phyloP scores from a whole-genome alignment of 1,139 yeast species.

The Suhomyces atakaporum region DNA sequence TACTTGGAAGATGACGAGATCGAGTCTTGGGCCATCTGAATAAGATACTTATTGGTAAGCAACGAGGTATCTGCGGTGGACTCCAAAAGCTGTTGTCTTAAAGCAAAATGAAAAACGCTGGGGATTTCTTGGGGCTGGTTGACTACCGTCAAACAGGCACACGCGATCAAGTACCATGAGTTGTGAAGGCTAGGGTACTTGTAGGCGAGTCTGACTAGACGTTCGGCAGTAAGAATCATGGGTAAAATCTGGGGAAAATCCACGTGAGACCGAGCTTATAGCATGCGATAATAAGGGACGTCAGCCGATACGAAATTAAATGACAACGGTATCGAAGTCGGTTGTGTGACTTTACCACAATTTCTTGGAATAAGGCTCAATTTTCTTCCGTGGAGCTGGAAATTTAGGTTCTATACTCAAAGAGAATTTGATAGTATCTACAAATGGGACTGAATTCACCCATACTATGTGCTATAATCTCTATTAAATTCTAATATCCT shows the following conservation, averaged over 20 bases:
- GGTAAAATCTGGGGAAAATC: constrained; percentile 8
- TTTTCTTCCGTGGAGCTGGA: too few relatives aligned
- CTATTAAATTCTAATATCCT: too few relatives aligned
- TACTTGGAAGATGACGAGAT: constrained; percentile 42
- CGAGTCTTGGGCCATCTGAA: constrained; percentile 42
- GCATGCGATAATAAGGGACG: too few relatives aligned
- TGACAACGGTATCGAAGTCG: too few relatives aligned
- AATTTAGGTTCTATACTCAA: too few relatives aligned
- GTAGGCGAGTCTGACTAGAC: constrained; percentile 61
- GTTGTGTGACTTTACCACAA: too few relatives aligned
- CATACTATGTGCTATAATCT: too few relatives aligned
- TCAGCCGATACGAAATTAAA: not conserved
- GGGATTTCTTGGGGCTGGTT: constrained; percentile 84
- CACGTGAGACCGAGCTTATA: too few relatives aligned
- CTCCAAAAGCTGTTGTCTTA: constrained; percentile 52
- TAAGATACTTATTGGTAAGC: constrained; percentile 33
- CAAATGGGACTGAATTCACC: too few relatives aligned
- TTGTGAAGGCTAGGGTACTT: constrained; percentile 46
- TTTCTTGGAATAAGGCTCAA: too few relatives aligned
- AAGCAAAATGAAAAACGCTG: constrained; percentile 68
- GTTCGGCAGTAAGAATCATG: constrained; percentile 55
- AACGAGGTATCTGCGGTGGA: constrained; percentile 26
- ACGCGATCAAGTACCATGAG: constrained; percentile 77
- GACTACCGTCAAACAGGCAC: constrained; percentile 79
- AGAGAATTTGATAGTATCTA: too few relatives aligned